Conservation (phyloP, 1,284 basidiomycete species). For the Cutaneotrichosporon cavernicola region DNA sequence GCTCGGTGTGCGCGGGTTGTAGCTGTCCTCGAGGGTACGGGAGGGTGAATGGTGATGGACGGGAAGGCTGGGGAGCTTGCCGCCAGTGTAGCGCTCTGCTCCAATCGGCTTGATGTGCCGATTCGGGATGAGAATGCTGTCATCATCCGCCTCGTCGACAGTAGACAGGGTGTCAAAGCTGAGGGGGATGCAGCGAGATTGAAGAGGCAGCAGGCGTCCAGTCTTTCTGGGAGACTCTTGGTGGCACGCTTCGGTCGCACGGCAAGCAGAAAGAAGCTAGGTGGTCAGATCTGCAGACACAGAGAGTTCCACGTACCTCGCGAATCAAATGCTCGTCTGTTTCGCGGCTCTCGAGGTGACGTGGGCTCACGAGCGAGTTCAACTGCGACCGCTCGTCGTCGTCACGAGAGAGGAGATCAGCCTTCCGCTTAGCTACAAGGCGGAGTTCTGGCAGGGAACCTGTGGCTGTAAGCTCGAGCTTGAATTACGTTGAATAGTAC, state of each 20-base stretch:
- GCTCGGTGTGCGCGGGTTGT: neutral
- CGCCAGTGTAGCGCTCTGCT: conserved; percentile 6
- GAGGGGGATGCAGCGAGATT: neutral
- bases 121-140: neutral
- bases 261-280: neutral
- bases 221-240: neutral
- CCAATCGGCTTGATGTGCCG: conserved; percentile 17
- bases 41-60: neutral
- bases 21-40: neutral
- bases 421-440: neutral
- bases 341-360: neutral
- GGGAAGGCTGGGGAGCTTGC: neutral
- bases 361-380: neutral
- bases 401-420: neutral
- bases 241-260: neutral
- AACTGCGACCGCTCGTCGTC: neutral
- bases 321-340: neutral
- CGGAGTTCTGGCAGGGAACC: neutral
- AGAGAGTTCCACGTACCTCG: neutral
- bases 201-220: neutral
- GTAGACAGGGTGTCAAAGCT: conserved; percentile 12
- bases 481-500: neutral
- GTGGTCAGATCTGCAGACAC: neutral
- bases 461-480: neutral
- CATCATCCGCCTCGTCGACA: conserved; percentile 11